Evolutionary conservation across 75 land plant genomes (phyloP).

Genomic region (Isoetes taiwanensis): DNA sequence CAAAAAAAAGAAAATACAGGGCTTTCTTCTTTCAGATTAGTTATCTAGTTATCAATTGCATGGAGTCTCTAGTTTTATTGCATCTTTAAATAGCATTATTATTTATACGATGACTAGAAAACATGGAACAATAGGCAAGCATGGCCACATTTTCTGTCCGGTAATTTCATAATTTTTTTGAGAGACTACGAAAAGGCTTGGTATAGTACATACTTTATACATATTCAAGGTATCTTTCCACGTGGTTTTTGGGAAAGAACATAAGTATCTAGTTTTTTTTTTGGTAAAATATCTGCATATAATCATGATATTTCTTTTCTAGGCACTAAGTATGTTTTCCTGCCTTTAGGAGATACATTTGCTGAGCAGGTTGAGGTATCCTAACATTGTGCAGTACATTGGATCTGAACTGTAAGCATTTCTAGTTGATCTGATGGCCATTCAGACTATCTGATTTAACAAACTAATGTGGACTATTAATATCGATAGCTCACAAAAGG

Average conservation of each 20-base stretch:
- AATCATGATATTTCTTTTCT: too few species aligned
- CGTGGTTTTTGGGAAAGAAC: not conserved
- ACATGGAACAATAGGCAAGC: too few species aligned
- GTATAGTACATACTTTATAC: not conserved
- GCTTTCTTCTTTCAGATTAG: not conserved
- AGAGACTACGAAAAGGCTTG: not conserved
- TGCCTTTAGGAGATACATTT: conserved; percentile 76
- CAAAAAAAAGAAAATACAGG: not conserved
- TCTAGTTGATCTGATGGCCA: not conserved
- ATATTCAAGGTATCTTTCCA: not conserved
- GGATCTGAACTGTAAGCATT: conserved; percentile 80
- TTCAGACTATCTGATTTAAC: too few species aligned
- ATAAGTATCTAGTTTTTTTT: conserved; percentile 3
- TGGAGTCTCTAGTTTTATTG: not conserved
- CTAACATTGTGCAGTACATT: conserved; percentile 90
- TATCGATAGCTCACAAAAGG: too few species aligned
- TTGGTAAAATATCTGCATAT: too few species aligned
- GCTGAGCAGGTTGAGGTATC: conserved; percentile 74
- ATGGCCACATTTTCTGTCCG: too few species aligned
- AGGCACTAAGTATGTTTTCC: too few species aligned
- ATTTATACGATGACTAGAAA: too few species aligned
- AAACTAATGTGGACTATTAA: too few species aligned
- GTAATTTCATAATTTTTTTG: not conserved
- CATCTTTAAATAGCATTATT: too few species aligned
- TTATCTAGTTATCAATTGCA: not conserved